These are phyloP conservation scores for Rhododendron molle DNA, from an alignment of 148 eudicot genomes.

Conservation along the genomic window DNA sequence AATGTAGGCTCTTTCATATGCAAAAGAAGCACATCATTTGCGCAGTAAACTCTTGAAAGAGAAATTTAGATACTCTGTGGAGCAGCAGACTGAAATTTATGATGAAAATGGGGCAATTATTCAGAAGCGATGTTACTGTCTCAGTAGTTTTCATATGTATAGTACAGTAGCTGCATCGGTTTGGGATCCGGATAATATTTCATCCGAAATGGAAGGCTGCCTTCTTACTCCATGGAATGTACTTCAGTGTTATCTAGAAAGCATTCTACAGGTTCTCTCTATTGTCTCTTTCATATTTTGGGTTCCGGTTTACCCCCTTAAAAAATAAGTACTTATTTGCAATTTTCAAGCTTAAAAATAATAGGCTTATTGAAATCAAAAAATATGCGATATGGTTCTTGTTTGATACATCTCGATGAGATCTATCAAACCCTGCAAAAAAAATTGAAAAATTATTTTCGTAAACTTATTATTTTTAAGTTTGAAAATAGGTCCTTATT, in stretches of 20 bases:
- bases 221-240: slow-evolving; percentile 89
- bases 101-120: slow-evolving; percentile 35
- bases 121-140: slow-evolving; percentile 33
- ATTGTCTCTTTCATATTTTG: neutral
- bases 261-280: slow-evolving; percentile 72
- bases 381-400: no score
- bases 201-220: slow-evolving; percentile 39
- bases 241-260: slow-evolving; percentile 86
- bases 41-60: slow-evolving; percentile 66
- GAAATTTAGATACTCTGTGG: slow-evolving; percentile 49
- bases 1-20: slow-evolving; percentile 68
- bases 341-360: no score
- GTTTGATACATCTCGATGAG: no score
- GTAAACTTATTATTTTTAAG: no score
- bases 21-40: slow-evolving; percentile 75
- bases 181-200: slow-evolving; percentile 31
- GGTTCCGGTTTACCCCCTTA: no score
- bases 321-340: no score
- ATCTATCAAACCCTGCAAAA: no score
- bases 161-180: slow-evolving; percentile 37
- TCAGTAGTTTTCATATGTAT: slow-evolving; percentile 38
- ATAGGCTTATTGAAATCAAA: no score
- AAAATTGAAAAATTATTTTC: no score
- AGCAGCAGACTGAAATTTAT: slow-evolving; percentile 30
- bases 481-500: no score